phyloP scores from a whole-genome alignment of 2,329 filamentous ascomycete species.

The Aspergillus chevalieri region DNA sequence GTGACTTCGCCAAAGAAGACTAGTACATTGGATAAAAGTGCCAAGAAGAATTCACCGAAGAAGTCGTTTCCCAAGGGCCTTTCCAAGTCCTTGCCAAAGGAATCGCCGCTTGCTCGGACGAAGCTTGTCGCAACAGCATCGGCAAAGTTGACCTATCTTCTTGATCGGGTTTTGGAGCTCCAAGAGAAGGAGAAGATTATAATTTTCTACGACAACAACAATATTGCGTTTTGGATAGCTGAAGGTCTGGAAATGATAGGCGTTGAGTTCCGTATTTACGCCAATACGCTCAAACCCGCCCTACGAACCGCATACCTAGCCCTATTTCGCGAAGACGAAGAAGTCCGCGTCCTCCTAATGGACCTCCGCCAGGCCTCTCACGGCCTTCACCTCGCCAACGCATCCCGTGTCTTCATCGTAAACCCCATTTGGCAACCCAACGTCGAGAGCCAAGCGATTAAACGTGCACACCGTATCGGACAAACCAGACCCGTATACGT shows the following conservation, averaged over 20 bases:
- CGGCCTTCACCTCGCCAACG: constrained; percentile 76
- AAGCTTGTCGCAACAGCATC: constrained; percentile 73
- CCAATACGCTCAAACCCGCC: constrained; percentile 50
- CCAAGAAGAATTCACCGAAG: constrained; percentile 20
- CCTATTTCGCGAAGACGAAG: constrained; percentile 64
- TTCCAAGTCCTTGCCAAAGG: constrained; percentile 20
- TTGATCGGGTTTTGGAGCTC: constrained; percentile 64
- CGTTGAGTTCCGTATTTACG: constrained; percentile 55
- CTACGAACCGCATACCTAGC: constrained; percentile 69
- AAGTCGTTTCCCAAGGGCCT: constrained; percentile 26
- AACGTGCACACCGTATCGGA: constrained; percentile 80
- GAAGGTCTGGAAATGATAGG: constrained; percentile 69
- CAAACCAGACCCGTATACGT: constrained; percentile 73
- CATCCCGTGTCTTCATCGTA: constrained; percentile 81
- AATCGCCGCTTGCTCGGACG: constrained; percentile 54
- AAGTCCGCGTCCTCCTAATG: constrained; percentile 77
- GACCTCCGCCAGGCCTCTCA: constrained; percentile 85
- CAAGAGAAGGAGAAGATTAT: constrained; percentile 76
- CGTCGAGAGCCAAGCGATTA: constrained; percentile 85
- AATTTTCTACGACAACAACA: constrained; percentile 86
- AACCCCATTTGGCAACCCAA: constrained; percentile 80
- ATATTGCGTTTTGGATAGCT: constrained; percentile 78
- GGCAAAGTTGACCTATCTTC: constrained; percentile 77
- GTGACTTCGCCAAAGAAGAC: constrained; percentile 14
- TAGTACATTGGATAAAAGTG: constrained; percentile 17